Evolutionary conservation across 1,284 basidiomycete species (phyloP).

Genomic region (Apiotrichum laibachii): DNA sequence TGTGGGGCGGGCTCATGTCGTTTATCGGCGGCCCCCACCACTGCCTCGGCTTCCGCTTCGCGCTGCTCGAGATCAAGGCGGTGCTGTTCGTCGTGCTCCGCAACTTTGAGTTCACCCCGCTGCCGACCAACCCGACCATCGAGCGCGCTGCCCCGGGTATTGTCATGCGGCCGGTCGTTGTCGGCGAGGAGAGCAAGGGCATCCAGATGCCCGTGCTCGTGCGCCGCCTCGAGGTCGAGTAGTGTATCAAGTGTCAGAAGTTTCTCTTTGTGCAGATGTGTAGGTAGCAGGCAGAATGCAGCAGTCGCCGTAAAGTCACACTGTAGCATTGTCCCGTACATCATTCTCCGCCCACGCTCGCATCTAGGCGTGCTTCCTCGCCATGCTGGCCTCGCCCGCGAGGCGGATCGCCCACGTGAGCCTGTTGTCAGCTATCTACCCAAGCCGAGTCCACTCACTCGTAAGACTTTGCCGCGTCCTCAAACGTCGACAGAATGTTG

Average conservation of each 20-base stretch:
- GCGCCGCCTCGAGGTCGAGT: neutral
- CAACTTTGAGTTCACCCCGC: conserved; percentile 21
- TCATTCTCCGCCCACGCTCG: no score
- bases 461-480: conserved; percentile 82
- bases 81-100: conserved; percentile 57
- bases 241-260: neutral
- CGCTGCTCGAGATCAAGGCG: conserved; percentile 64
- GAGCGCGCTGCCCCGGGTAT: conserved; percentile 6
- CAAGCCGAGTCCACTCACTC: conserved; percentile 49
- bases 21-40: conserved; percentile 66
- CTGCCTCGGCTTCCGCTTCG: conserved; percentile 71
- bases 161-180: conserved; percentile 12
- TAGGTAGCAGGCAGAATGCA: no score
- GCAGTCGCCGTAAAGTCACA: neutral
- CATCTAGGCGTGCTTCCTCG: neutral
- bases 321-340: neutral
- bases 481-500: conserved; percentile 50
- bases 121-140: conserved; percentile 6
- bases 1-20: conserved; percentile 64
- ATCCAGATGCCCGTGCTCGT: conserved; percentile 20
- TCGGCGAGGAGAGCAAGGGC: conserved; percentile 15
- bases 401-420: conserved; percentile 61
- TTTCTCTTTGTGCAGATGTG: no score
- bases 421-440: conserved; percentile 8
- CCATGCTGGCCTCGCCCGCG: conserved; percentile 8